Conservation (phyloP, 148 eudicot genomes). For the Euryodendron excelsum region DNA sequence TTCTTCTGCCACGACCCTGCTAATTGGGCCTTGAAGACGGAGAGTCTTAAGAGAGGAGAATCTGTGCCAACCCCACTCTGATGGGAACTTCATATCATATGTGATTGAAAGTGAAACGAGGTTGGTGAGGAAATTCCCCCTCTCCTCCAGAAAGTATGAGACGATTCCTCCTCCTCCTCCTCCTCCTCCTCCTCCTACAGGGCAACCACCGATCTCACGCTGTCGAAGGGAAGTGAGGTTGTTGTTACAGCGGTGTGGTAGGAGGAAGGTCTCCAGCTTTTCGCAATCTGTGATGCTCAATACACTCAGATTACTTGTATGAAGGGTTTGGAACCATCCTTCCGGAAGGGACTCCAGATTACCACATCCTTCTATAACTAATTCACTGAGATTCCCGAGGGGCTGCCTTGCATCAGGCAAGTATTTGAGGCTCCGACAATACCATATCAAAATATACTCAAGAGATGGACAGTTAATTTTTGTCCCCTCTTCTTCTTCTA, state of each 20-base stretch:
- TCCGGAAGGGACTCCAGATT: slow-evolving; percentile 2
- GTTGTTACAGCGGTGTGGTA: background rate
- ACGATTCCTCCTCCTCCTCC: too few relatives aligned
- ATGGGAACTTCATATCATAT: background rate
- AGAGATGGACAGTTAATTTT: background rate
- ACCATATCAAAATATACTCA: background rate
- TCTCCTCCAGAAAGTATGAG: background rate
- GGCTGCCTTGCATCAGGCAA: background rate
- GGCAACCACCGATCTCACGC: background rate
- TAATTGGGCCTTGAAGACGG: too few relatives aligned
- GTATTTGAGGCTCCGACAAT: background rate
- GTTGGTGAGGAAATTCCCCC: background rate
- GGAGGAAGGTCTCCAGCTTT: background rate
- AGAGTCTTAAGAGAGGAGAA: background rate
- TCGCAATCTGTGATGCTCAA: rapidly evolving
- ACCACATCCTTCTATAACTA: rapidly evolving
- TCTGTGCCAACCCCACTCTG: background rate
- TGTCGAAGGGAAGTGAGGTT: background rate
- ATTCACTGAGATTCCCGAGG: background rate
- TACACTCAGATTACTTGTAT: background rate
- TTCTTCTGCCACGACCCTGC: background rate
- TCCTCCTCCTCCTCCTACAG: background rate
- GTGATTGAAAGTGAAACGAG: background rate
- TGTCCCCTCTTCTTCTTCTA: background rate
- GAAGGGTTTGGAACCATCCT: slow-evolving; percentile 1